Percentiles rank a stretch among this genome's conserved stretches.
phyloP scores from a whole-genome alignment of 1,139 yeast species.

The Pichia inconspicua region DNA sequence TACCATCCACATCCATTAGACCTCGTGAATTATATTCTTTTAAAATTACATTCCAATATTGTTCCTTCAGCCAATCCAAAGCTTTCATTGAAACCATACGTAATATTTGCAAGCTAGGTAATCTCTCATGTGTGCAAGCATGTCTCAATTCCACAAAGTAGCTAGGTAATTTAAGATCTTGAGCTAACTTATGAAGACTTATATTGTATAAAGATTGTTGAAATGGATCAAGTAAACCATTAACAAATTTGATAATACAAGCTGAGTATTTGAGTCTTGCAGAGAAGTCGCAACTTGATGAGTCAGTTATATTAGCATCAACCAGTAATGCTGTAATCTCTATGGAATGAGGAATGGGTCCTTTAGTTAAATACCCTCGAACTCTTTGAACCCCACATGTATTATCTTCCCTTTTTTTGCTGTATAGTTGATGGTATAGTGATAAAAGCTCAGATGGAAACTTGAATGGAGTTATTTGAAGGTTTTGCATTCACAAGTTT shows the following conservation, averaged over 20 bases:
- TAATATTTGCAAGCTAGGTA: constrained; percentile 66
- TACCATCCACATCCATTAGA: not conserved
- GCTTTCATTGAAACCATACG: constrained; percentile 54
- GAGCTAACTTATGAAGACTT: constrained; percentile 72
- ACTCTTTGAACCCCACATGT: constrained; percentile 40
- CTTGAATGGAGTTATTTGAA: constrained; percentile 14
- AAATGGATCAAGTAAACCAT: constrained; percentile 80
- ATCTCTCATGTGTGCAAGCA: constrained; percentile 79
- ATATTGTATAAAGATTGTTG: constrained; percentile 76
- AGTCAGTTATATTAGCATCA: constrained; percentile 35
- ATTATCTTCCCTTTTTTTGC: constrained; percentile 1
- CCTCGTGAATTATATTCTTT: constrained; percentile 13
- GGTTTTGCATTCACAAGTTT: constrained; percentile 5
- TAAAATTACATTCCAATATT: constrained; percentile 59
- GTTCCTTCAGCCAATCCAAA: constrained; percentile 61
- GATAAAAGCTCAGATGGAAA: constrained; percentile 8
- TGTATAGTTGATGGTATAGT: constrained; percentile 3
- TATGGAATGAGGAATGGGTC: constrained; percentile 71
- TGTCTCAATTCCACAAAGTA: constrained; percentile 88
- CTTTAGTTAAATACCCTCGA: constrained; percentile 55
- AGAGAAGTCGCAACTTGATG: constrained; percentile 15
- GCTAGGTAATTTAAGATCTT: constrained; percentile 60
- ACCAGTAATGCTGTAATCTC: constrained; percentile 63
- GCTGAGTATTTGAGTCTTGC: constrained; percentile 55
- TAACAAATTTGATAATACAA: constrained; percentile 81